Percentiles rank a stretch among this genome's conserved stretches.
phyloP scores from a whole-genome alignment of 2,329 filamentous ascomycete species.

The Macrophomina pseudophaseolina region DNA sequence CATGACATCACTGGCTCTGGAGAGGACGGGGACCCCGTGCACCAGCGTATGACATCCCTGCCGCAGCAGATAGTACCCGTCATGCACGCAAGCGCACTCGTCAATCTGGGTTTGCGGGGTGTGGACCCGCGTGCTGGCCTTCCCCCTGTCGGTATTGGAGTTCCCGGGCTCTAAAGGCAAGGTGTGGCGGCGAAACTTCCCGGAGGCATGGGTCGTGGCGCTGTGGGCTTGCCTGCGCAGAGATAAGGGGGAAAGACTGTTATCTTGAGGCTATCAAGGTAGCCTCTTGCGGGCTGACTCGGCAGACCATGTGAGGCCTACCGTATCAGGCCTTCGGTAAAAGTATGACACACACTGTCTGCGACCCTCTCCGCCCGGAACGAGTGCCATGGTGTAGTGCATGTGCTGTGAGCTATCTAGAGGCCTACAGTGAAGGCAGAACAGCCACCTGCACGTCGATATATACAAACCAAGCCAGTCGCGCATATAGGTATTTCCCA shows the following conservation, averaged over 20 bases:
- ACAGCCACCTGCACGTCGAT: too few species aligned
- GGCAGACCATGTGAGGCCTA: not conserved
- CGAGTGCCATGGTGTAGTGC: not conserved
- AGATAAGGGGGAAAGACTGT: slow-evolving; percentile 14
- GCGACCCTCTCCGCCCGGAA: not conserved
- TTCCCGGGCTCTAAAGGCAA: not conserved
- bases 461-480: too few species aligned
- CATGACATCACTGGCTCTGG: slow-evolving; percentile 6
- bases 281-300: not conserved
- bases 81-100: slow-evolving; percentile 5
- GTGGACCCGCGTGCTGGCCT: not conserved
- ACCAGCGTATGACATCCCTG: not conserved
- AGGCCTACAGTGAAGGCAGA: too few species aligned
- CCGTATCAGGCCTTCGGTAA: not conserved
- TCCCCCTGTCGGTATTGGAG: not conserved
- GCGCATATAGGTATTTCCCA: too few species aligned
- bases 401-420: too few species aligned
- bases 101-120: slow-evolving; percentile 10
- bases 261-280: slow-evolving; percentile 2
- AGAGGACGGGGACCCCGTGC: not conserved
- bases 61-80: slow-evolving; percentile 4
- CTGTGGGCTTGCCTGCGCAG: not conserved
- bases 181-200: not conserved
- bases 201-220: slow-evolving; percentile 5
- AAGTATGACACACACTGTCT: not conserved